phyloP scores from a whole-genome alignment of 2,329 filamentous ascomycete species.

The Hirsutella minnesotensis region DNA sequence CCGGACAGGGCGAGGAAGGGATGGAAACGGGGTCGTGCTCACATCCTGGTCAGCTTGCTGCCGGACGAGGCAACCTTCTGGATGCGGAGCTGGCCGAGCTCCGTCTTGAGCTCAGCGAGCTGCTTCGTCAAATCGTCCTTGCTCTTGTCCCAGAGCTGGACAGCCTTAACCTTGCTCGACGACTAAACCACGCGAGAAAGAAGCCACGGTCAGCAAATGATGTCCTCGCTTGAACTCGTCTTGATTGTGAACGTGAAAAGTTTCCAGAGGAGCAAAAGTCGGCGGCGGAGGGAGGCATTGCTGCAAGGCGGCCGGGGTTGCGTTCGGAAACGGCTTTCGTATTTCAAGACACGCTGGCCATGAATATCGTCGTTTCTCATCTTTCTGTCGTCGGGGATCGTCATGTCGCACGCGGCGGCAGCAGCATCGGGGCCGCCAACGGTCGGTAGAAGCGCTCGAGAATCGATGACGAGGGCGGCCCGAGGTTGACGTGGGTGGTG shows the following conservation, averaged over 20 bases:
- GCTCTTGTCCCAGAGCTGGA: slow-evolving; percentile 96
- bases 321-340: no score
- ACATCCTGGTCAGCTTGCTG: slow-evolving; percentile 97
- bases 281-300: no score
- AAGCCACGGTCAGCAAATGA: not conserved
- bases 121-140: slow-evolving; percentile 97
- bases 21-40: slow-evolving; percentile 12
- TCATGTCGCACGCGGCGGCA: no score
- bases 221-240: not conserved
- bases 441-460: no score
- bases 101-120: slow-evolving; percentile 87
- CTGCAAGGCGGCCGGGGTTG: no score
- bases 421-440: no score
- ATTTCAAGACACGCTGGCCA: no score
- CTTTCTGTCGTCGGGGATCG: no score
- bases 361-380: no score
- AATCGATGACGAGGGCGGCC: not conserved
- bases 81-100: slow-evolving; percentile 91
- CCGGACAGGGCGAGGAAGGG: no score
- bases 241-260: no score
- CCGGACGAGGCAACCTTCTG: slow-evolving; percentile 96
- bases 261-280: no score
- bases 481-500: not conserved
- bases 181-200: slow-evolving; percentile 17
- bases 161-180: slow-evolving; percentile 74